Percentiles rank a stretch among this genome's conserved stretches.
phyloP scores from a whole-genome alignment of 2,329 filamentous ascomycete genomes.

The Aspergillus aculeatus region DNA sequence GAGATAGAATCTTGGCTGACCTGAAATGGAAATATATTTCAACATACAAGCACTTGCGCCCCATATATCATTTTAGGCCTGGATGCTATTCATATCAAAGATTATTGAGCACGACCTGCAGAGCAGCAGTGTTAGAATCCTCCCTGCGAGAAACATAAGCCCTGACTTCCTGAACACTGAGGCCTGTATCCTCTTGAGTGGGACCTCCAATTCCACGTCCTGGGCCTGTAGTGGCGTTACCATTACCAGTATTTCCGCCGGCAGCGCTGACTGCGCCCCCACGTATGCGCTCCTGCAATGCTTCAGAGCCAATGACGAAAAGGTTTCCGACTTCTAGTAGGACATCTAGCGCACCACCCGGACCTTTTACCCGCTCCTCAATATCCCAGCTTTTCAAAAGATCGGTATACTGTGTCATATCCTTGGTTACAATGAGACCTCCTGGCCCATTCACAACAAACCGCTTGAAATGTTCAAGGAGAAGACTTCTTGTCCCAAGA shows the following conservation, averaged over 20 bases:
- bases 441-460: slow-evolving; percentile 92
- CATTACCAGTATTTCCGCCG: slow-evolving; percentile 48
- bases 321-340: slow-evolving; percentile 90
- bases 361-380: slow-evolving; percentile 56
- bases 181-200: slow-evolving; percentile 55
- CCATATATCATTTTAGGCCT: neutral
- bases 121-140: slow-evolving; percentile 74
- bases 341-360: slow-evolving; percentile 68
- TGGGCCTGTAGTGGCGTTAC: slow-evolving; percentile 30
- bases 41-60: too few species aligned
- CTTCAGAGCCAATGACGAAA: slow-evolving; percentile 87
- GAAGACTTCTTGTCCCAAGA: slow-evolving; percentile 69
- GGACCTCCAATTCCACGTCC: slow-evolving; percentile 42
- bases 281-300: slow-evolving; percentile 69
- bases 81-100: slow-evolving; percentile 43
- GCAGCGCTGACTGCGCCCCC: slow-evolving; percentile 52
- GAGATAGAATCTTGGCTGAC: neutral
- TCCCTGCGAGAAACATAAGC: slow-evolving; percentile 82
- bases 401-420: slow-evolving; percentile 89
- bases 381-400: slow-evolving; percentile 81
- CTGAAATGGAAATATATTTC: neutral
- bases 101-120: slow-evolving; percentile 76
- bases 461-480: slow-evolving; percentile 92
- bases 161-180: slow-evolving; percentile 58
- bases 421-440: slow-evolving; percentile 91